Percentiles rank a stretch among this genome's conserved stretches.
Evolutionary conservation across 768 basidiomycete genomes (phyloP).

Genomic region (Macrolepiota albuminosa): DNA sequence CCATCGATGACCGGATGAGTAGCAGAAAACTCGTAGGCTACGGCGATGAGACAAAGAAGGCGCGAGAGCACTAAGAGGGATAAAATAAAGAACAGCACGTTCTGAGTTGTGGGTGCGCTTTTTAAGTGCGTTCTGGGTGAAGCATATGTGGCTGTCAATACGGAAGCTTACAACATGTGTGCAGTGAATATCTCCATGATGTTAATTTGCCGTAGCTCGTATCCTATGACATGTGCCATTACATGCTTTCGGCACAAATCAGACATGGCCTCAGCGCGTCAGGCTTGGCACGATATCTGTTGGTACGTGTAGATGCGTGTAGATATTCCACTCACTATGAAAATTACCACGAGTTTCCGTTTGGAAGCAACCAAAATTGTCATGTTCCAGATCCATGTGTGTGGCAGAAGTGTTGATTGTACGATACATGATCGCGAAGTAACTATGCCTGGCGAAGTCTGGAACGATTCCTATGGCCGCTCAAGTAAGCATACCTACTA

Average conservation of each 20-base stretch:
- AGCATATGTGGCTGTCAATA: slow-evolving; percentile 1
- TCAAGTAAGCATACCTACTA: not conserved
- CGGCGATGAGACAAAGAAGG: not conserved
- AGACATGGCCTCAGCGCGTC: not conserved
- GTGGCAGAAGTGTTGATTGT: not conserved
- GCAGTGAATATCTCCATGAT: not conserved
- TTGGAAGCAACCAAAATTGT: not conserved
- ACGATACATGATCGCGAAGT: not conserved
- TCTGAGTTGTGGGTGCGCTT: not conserved
- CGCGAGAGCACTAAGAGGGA: not conserved
- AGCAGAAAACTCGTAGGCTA: not conserved
- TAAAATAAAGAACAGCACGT: not conserved
- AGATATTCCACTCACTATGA: not conserved
- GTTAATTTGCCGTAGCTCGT: not conserved
- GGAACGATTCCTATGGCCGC: not conserved
- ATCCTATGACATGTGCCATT: not conserved
- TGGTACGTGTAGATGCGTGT: not conserved
- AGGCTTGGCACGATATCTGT: not conserved
- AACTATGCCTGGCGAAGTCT: not conserved
- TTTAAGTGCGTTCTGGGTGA: not conserved
- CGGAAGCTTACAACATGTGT: not conserved
- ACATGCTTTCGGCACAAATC: not conserved
- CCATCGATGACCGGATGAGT: slow-evolving; percentile 47
- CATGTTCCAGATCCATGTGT: not conserved
- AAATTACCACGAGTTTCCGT: not conserved